phyloP scores from a whole-genome alignment of 192 early-diverging fungal genomes.

The Backusella liffmaniae region DNA sequence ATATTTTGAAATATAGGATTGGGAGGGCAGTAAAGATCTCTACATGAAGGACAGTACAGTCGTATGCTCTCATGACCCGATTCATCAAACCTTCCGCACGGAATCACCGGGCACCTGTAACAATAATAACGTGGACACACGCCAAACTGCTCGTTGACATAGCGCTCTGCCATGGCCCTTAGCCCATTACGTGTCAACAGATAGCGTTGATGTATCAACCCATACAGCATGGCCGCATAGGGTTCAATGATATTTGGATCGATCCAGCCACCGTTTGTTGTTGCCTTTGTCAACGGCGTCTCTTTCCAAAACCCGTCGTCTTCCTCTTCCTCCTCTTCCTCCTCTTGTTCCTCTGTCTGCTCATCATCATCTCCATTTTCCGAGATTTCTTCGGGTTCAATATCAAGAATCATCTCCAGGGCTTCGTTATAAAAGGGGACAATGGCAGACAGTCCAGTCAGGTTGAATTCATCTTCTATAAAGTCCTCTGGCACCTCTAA shows the following conservation, averaged over 20 bases:
- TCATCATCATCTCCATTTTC: conserved; percentile 34
- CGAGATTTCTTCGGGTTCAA: conserved; percentile 45
- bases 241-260: conserved; percentile 57
- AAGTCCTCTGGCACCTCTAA: conserved; percentile 79
- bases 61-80: conserved; percentile 70
- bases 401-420: conserved; percentile 94
- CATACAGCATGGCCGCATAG: conserved; percentile 89
- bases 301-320: conserved; percentile 35
- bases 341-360: background rate
- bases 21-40: conserved; percentile 73
- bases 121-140: conserved; percentile 72
- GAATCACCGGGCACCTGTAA: conserved; percentile 57
- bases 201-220: conserved; percentile 91
- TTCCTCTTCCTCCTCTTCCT: background rate
- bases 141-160: conserved; percentile 72
- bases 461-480: conserved; percentile 98
- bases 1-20: conserved; percentile 64
- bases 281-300: background rate
- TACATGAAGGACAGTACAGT: conserved; percentile 76
- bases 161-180: conserved; percentile 80
- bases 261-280: background rate
- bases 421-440: conserved; percentile 92
- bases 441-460: conserved; percentile 83
- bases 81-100: conserved; percentile 70
- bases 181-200: conserved; percentile 86